These are phyloP conservation scores for Mimosa bimucronata DNA, from an alignment of 306 rosid species.

Conservation along the genomic window DNA sequence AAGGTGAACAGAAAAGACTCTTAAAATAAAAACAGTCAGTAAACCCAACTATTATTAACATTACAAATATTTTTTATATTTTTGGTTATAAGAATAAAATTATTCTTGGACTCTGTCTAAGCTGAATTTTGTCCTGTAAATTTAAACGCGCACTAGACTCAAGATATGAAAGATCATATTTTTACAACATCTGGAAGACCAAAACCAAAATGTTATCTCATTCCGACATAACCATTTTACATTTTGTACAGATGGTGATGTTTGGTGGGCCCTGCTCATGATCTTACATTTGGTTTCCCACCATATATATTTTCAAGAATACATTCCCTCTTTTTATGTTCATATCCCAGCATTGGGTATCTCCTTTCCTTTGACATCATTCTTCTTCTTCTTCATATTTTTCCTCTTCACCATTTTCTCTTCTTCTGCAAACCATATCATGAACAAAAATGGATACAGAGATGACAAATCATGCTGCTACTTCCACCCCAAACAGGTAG, in stretches of 20 bases:
- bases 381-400: not conserved
- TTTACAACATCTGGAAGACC: not conserved
- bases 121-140: not conserved
- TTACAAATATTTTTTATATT: not conserved
- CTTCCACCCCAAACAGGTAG: conserved; percentile 78
- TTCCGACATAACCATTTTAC: not conserved
- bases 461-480: conserved; percentile 69
- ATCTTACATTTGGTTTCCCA: conserved; percentile 40
- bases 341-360: conserved; percentile 23
- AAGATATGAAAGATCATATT: not conserved
- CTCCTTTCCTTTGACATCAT: not conserved
- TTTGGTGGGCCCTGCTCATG: conserved; percentile 41
- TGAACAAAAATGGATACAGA: conserved; percentile 56
- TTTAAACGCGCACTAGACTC: not conserved
- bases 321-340: conserved; percentile 30
- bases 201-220: not conserved
- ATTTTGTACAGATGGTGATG: conserved; percentile 27
- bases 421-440: conserved; percentile 17
- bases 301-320: conserved; percentile 44
- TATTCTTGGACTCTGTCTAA: not conserved
- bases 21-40: not conserved
- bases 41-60: not conserved
- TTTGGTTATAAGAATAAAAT: not conserved
- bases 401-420: conserved; percentile 27
- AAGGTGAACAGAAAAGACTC: not conserved